Evolutionary conservation across 1,139 yeast genomes (phyloP).

Genomic region (Nadsonia commutata): DNA sequence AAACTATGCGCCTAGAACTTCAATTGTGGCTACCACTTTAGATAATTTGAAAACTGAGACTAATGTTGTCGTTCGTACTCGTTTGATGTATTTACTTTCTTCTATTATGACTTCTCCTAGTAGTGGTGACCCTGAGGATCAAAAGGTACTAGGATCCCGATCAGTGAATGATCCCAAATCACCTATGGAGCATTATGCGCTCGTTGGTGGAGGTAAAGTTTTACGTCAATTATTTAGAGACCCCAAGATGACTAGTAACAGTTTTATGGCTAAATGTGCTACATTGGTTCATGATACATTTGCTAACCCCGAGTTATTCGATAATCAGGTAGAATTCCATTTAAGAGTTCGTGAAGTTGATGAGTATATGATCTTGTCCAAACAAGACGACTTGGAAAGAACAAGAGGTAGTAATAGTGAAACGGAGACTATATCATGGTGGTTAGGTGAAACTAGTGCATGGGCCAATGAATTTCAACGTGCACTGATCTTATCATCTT

Average conservation of each 20-base stretch:
- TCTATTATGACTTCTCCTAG: background rate
- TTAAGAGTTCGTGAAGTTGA: background rate
- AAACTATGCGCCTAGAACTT: background rate
- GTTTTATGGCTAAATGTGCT: background rate
- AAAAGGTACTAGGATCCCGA: background rate
- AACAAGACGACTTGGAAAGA: background rate
- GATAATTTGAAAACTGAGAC: background rate
- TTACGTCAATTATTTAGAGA: background rate
- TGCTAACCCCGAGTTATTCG: slow-evolving; percentile 1
- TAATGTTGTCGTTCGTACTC: background rate
- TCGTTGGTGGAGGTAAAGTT: background rate
- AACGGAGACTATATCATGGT: background rate
- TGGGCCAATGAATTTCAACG: background rate
- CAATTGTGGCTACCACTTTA: background rate
- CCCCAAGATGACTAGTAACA: background rate
- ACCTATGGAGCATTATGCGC: background rate
- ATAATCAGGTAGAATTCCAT: background rate
- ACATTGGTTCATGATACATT: background rate
- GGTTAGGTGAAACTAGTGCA: background rate
- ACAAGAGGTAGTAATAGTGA: background rate
- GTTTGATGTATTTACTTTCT: background rate
- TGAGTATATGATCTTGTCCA: background rate
- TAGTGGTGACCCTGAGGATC: background rate
- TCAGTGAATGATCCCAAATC: background rate
- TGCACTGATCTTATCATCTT: background rate